Percentiles rank a stretch among this genome's conserved stretches.
phyloP scores from a whole-genome alignment of 352 stramenopile genomes.

The Pythium phragmitis region DNA sequence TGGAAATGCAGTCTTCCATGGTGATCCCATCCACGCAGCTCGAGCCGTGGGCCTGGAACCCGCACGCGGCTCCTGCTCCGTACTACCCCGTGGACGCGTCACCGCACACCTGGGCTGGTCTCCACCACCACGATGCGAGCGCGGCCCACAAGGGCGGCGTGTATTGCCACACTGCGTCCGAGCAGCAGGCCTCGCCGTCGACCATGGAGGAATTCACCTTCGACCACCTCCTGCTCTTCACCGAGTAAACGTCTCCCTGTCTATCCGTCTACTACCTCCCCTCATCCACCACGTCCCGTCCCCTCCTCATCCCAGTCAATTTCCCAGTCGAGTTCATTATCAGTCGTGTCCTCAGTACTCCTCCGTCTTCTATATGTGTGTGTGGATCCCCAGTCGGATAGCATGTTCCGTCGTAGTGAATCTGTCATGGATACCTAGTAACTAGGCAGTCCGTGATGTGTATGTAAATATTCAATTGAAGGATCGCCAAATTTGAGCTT shows the following conservation, averaged over 20 bases:
- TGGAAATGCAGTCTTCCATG: slow-evolving; percentile 15
- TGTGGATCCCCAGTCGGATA: slow-evolving; percentile 15
- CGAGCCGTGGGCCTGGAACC: slow-evolving; percentile 66
- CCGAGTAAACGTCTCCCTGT: slow-evolving; percentile 37
- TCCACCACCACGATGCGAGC: slow-evolving; percentile 20
- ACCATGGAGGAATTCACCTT: slow-evolving; percentile 62
- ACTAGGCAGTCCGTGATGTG: neutral
- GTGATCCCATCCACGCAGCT: slow-evolving; percentile 39
- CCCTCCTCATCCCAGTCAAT: too few relatives aligned
- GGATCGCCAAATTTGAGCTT: neutral
- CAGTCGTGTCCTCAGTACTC: neutral
- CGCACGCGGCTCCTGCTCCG: slow-evolving; percentile 37
- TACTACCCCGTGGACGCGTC: slow-evolving; percentile 47
- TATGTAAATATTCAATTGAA: slow-evolving; percentile 10
- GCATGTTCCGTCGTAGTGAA: slow-evolving; percentile 6
- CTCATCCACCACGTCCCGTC: neutral
- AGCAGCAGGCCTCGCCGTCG: slow-evolving; percentile 38
- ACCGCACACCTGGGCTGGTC: slow-evolving; percentile 37
- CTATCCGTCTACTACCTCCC: slow-evolving; percentile 11
- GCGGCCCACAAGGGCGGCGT: slow-evolving; percentile 25
- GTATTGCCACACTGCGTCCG: slow-evolving; percentile 34
- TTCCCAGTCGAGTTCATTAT: too few relatives aligned
- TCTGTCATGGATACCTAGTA: neutral
- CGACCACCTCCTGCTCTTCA: slow-evolving; percentile 61
- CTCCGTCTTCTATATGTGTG: slow-evolving; percentile 9